These are phyloP conservation scores for Fragilaria crotonensis DNA, from an alignment of 108 stramenopile species.

Conservation along the genomic window DNA sequence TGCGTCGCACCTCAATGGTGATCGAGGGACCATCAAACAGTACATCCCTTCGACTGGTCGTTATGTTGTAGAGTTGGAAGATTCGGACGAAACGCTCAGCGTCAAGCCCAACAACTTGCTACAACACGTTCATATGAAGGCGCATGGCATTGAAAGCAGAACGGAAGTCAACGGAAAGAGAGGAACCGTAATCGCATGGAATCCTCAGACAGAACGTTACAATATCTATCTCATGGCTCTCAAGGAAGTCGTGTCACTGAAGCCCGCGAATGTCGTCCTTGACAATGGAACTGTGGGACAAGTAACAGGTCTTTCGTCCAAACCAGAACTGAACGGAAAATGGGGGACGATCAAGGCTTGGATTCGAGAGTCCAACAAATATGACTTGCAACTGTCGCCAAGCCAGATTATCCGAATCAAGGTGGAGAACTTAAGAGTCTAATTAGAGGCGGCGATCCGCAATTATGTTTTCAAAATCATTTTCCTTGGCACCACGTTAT, in stretches of 20 bases:
- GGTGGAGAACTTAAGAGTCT: constrained; percentile 74
- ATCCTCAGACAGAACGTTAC: constrained; percentile 63
- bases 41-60: constrained; percentile 55
- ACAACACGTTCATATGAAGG: constrained; percentile 76
- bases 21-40: constrained; percentile 65
- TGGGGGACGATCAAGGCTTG: constrained; percentile 81
- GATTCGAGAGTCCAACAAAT: constrained; percentile 58
- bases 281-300: constrained; percentile 67
- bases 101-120: constrained; percentile 74
- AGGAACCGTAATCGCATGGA: constrained; percentile 79
- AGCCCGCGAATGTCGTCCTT: constrained; percentile 70
- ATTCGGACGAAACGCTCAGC: constrained; percentile 69
- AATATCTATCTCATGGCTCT: constrained; percentile 65
- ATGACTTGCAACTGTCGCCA: constrained; percentile 75
- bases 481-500: not conserved
- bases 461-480: not conserved
- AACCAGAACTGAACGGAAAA: constrained; percentile 80
- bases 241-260: constrained; percentile 57
- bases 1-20: constrained; percentile 71
- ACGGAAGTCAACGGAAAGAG: constrained; percentile 68
- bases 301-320: constrained; percentile 57
- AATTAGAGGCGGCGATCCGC: constrained; percentile 18
- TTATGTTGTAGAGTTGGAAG: constrained; percentile 72
- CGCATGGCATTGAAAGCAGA: constrained; percentile 72
- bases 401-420: constrained; percentile 72